phyloP scores from a whole-genome alignment of 345 rosid genomes.

The Kandelia obovata region DNA sequence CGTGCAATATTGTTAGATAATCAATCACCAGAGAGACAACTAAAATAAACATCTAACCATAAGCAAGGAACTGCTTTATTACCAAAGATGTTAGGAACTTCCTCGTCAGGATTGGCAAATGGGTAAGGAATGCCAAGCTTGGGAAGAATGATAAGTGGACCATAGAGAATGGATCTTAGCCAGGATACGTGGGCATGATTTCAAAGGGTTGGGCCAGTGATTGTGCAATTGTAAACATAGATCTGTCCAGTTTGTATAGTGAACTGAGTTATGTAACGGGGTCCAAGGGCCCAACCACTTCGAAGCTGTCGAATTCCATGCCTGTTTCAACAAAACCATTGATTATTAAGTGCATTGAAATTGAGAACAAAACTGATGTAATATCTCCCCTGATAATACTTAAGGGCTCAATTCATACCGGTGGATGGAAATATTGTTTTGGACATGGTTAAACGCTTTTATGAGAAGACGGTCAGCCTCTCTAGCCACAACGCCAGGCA shows the following conservation, averaged over 20 bases:
- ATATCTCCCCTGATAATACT: not conserved
- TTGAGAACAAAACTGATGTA: not conserved
- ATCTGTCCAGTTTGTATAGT: slow-evolving; percentile 23
- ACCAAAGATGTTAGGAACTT: slow-evolving; percentile 27
- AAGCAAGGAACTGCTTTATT: not conserved
- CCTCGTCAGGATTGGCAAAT: slow-evolving; percentile 26
- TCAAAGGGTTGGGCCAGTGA: slow-evolving; percentile 27
- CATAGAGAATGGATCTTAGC: slow-evolving; percentile 25
- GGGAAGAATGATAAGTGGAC: slow-evolving; percentile 27
- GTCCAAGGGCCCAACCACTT: slow-evolving; percentile 12
- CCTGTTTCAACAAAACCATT: not conserved
- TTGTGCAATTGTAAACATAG: slow-evolving; percentile 24
- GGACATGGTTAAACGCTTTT: slow-evolving; percentile 24
- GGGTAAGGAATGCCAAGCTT: slow-evolving; percentile 26
- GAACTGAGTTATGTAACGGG: slow-evolving; percentile 27
- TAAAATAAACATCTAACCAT: not conserved
- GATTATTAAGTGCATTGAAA: not conserved
- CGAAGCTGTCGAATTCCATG: slow-evolving; percentile 13
- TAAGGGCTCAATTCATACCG: slow-evolving; percentile 7
- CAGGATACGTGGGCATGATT: slow-evolving; percentile 31
- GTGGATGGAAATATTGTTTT: slow-evolving; percentile 26
- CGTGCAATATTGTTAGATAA: not conserved
- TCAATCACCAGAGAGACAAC: not conserved
- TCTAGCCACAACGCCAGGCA: slow-evolving; percentile 26
- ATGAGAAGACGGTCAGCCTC: slow-evolving; percentile 27